Percentiles rank a stretch among this genome's conserved stretches.
phyloP scores from a whole-genome alignment of 306 rosid species.

The Trifolium pratense region DNA sequence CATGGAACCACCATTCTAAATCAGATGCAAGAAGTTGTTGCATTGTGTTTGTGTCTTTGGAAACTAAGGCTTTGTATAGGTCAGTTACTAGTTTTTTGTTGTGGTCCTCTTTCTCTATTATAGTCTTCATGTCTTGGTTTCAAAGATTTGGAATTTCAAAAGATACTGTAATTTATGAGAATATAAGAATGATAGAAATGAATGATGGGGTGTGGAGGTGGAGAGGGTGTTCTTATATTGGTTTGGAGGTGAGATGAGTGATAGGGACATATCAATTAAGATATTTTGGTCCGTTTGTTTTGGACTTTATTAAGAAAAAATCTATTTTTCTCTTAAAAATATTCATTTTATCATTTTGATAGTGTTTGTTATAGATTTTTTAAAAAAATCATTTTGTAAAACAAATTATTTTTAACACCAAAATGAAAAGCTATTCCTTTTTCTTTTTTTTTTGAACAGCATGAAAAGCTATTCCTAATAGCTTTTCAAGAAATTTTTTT shows the following conservation, averaged over 20 bases:
- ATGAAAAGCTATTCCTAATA: no score
- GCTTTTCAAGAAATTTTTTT: no score
- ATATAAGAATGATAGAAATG: not conserved
- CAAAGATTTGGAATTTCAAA: slow-evolving; percentile 41
- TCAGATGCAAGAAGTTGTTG: slow-evolving; percentile 56
- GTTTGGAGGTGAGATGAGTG: not conserved
- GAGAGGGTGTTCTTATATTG: not conserved
- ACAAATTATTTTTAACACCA: no score
- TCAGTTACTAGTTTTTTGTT: slow-evolving; percentile 45
- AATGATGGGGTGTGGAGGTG: no score
- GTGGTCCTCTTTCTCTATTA: slow-evolving; percentile 36
- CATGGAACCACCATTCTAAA: slow-evolving; percentile 92
- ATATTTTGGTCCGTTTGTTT: no score
- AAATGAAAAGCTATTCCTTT: no score
- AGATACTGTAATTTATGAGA: not conserved
- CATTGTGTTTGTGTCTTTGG: slow-evolving; percentile 50
- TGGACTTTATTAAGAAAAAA: no score
- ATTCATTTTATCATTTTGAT: no score
- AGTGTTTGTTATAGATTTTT: no score
- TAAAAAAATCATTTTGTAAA: no score
- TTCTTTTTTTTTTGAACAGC: no score
- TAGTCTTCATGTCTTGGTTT: slow-evolving; percentile 43
- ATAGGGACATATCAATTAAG: not conserved
- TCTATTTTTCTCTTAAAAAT: no score
- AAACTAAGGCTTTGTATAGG: slow-evolving; percentile 62